These are phyloP conservation scores for Candida anutae DNA, from an alignment of 1,139 yeast species.

Conservation along the genomic window DNA sequence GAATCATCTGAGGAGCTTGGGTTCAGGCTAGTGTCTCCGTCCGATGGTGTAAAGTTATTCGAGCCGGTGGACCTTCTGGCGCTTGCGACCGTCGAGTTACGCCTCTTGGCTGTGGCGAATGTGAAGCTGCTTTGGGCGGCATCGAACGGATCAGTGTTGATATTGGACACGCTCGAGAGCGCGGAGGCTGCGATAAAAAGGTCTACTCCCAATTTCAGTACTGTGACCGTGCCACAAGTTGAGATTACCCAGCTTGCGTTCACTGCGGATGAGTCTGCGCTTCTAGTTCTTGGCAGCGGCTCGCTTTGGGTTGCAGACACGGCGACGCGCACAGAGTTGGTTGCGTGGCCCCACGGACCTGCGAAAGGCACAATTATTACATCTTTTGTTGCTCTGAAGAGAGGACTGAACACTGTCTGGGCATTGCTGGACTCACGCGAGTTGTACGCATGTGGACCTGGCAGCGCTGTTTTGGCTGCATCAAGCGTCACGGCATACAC, in stretches of 20 bases:
- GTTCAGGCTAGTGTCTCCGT: constrained; percentile 21
- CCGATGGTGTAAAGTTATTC: constrained; percentile 22
- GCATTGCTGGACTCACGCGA: no score
- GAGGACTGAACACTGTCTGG: no score
- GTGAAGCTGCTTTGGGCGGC: constrained; percentile 19
- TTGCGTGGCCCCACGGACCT: no score
- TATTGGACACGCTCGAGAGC: neutral
- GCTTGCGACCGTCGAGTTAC: constrained; percentile 12
- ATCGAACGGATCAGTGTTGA: constrained; percentile 12
- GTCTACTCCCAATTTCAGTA: neutral
- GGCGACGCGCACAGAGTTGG: no score
- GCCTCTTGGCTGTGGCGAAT: constrained; percentile 24
- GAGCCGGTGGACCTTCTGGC: constrained; percentile 19
- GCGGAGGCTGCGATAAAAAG: neutral
- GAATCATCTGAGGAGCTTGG: constrained; percentile 32
- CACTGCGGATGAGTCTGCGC: constrained; percentile 14
- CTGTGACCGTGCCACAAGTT: no score
- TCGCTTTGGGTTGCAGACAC: constrained; percentile 4
- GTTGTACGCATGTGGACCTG: no score
- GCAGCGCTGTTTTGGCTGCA: no score
- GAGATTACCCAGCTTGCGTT: constrained; percentile 20
- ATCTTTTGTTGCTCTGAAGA: no score
- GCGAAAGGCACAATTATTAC: no score
- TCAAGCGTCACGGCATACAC: no score
- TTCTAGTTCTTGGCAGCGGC: constrained; percentile 16